phyloP scores from a whole-genome alignment of 805 yeast genomes.

The Metschnikowia noctiluminum region DNA sequence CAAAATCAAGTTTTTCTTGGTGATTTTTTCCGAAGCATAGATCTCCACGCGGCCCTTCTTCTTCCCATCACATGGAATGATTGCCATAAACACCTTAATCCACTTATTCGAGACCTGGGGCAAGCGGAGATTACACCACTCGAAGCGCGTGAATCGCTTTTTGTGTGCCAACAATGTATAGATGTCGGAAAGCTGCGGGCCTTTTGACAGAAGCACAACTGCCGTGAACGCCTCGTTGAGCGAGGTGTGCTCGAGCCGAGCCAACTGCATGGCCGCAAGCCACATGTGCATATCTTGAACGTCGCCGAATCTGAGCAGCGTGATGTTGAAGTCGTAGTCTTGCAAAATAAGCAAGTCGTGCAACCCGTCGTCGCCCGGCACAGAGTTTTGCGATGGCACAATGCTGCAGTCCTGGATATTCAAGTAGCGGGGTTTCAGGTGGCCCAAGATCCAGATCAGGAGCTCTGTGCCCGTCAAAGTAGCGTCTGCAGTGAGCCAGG shows the following conservation, averaged over 20 bases:
- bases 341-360: slow-evolving; percentile 26
- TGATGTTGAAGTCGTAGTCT: slow-evolving; percentile 27
- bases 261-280: slow-evolving; percentile 48
- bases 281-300: slow-evolving; percentile 28
- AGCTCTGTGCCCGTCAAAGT: slow-evolving; percentile 54
- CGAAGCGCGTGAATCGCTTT: slow-evolving; percentile 46
- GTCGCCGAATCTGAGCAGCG: slow-evolving; percentile 24
- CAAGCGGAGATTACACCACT: slow-evolving; percentile 62
- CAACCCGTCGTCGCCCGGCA: slow-evolving; percentile 10
- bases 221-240: slow-evolving; percentile 66
- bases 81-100: slow-evolving; percentile 51
- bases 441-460: slow-evolving; percentile 43
- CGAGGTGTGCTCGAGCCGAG: slow-evolving; percentile 55
- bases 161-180: slow-evolving; percentile 52
- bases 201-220: slow-evolving; percentile 56
- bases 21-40: slow-evolving; percentile 46
- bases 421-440: slow-evolving; percentile 48
- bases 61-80: slow-evolving; percentile 44
- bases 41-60: slow-evolving; percentile 52
- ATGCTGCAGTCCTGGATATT: slow-evolving; percentile 46
- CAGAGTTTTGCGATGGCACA: slow-evolving; percentile 13
- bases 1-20: slow-evolving; percentile 51
- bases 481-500: slow-evolving; percentile 36
- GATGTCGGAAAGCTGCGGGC: slow-evolving; percentile 53
- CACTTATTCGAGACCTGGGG: slow-evolving; percentile 58